These are phyloP conservation scores for Penicillium aurantiogriseum DNA, from an alignment of 2,329 filamentous ascomycete species.

Conservation along the genomic window DNA sequence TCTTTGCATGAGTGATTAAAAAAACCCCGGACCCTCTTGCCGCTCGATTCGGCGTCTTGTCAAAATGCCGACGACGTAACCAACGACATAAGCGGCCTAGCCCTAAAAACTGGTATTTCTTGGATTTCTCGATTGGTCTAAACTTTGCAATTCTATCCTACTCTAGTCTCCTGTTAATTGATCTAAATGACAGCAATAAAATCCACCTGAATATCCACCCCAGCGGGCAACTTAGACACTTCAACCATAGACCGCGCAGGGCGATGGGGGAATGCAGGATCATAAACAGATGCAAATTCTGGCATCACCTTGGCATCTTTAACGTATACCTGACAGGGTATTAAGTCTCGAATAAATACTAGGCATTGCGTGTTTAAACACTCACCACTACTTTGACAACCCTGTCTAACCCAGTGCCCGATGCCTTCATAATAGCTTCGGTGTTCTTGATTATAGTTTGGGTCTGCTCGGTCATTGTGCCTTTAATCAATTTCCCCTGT, in stretches of 20 bases:
- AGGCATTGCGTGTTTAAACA: background rate
- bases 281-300: slow-evolving; percentile 14
- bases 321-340: slow-evolving; percentile 7
- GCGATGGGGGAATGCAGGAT: slow-evolving; percentile 11
- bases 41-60: no score
- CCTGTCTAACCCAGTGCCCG: slow-evolving; percentile 68
- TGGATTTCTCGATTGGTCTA: no score
- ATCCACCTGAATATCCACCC: no score
- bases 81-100: no score
- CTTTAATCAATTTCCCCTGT: slow-evolving; percentile 53
- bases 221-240: slow-evolving; percentile 12
- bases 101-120: no score
- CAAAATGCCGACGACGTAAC: no score
- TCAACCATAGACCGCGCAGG: slow-evolving; percentile 18
- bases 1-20: no score
- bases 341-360: background rate
- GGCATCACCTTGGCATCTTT: slow-evolving; percentile 14
- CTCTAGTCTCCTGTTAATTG: no score
- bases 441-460: slow-evolving; percentile 60
- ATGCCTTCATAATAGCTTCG: slow-evolving; percentile 71
- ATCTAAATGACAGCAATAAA: no score
- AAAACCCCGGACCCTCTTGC: no score
- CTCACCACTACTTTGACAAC: slow-evolving; percentile 70
- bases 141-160: no score
- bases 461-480: slow-evolving; percentile 39